Evolutionary conservation across 208 protist genomes (phyloP).

Genomic region (Naegleria gruberi): DNA sequence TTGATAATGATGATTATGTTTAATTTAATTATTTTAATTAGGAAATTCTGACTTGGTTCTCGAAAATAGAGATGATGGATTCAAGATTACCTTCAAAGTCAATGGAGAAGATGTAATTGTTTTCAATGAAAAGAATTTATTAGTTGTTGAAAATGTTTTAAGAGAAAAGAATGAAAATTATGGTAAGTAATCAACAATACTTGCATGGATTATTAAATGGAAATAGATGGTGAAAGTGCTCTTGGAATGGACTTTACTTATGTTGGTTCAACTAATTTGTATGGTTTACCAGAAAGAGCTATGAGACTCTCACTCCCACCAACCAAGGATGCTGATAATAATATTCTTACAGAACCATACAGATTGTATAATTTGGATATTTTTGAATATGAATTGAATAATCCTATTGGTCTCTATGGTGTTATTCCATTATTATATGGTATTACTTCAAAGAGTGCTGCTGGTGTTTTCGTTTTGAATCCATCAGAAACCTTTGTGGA

Average conservation of each 20-base stretch:
- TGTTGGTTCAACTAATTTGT: constrained; percentile 54
- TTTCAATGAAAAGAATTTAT: neutral
- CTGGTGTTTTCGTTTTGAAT: constrained; percentile 14
- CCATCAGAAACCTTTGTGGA: constrained; percentile 57
- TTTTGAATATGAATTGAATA: constrained; percentile 91
- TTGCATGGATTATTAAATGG: neutral
- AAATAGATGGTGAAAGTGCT: constrained; percentile 18
- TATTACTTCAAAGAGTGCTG: neutral
- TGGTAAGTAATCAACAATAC: neutral
- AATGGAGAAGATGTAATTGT: constrained; percentile 21
- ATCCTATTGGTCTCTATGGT: constrained; percentile 87
- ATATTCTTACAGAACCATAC: constrained; percentile 57
- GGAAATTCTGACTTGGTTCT: neutral
- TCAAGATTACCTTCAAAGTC: constrained; percentile 1
- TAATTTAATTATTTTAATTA: neutral
- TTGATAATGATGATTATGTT: neutral
- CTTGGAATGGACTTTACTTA: constrained; percentile 62
- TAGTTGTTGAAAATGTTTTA: neutral
- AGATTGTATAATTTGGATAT: constrained; percentile 94
- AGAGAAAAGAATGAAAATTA: neutral
- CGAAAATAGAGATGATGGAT: constrained; percentile 11
- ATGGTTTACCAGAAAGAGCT: constrained; percentile 91
- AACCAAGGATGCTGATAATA: neutral
- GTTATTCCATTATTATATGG: constrained; percentile 83
- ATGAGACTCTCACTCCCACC: constrained; percentile 61